These are phyloP conservation scores for Coemansia sp. DNA, from an alignment of 371 early-diverging fungal species.

Conservation along the genomic window DNA sequence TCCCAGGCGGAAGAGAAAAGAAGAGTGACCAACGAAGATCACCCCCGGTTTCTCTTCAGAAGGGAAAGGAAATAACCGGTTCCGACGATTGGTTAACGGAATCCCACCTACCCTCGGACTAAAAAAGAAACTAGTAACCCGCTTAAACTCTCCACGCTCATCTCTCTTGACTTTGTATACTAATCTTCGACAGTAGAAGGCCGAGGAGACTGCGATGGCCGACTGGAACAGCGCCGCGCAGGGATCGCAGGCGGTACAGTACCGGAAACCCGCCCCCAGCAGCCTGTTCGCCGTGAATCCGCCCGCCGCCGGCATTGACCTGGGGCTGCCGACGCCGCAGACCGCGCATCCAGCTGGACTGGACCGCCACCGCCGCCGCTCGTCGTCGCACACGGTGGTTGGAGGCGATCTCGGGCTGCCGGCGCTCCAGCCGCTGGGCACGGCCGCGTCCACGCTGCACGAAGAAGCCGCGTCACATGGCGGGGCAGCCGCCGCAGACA, in stretches of 20 bases:
- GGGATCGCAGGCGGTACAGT: background rate
- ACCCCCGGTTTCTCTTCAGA: too few relatives aligned
- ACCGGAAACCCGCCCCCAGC: background rate
- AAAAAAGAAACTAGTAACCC: too few relatives aligned
- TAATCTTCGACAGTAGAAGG: too few relatives aligned
- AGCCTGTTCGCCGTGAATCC: background rate
- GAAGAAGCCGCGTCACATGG: background rate
- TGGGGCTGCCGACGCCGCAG: slow-evolving; percentile 3
- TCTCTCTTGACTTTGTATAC: too few relatives aligned
- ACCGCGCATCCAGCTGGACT: background rate
- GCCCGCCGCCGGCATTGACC: background rate
- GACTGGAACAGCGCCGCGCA: slow-evolving; percentile 2
- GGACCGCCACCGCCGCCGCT: slow-evolving; percentile 14
- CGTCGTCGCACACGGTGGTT: slow-evolving; percentile 31
- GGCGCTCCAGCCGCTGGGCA: slow-evolving; percentile 8
- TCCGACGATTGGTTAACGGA: too few relatives aligned
- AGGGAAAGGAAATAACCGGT: too few relatives aligned
- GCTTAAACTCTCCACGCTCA: too few relatives aligned
- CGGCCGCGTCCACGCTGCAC: slow-evolving; percentile 9
- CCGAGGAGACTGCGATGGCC: too few relatives aligned
- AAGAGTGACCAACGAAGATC: too few relatives aligned
- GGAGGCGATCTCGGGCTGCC: slow-evolving; percentile 7
- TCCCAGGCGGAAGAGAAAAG: too few relatives aligned
- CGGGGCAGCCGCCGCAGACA: background rate
- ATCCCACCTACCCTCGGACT: too few relatives aligned